A percentile compares a stretch with the other conserved stretches of the same genome.
phyloP scores from a whole-genome alignment of 2,329 filamentous ascomycete genomes.

The Emmonsia crescens region DNA sequence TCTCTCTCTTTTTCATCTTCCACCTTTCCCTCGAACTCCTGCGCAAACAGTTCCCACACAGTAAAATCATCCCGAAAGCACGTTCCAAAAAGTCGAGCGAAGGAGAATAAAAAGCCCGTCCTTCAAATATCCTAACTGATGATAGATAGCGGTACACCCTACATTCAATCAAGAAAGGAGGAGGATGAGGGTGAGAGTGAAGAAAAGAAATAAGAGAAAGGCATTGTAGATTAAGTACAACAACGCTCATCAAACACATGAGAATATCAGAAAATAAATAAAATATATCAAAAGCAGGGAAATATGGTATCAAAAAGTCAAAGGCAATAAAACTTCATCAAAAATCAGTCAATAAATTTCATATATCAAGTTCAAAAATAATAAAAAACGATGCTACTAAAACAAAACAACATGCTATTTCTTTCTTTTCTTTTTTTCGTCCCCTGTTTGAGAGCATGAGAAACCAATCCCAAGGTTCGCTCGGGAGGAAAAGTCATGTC shows the following conservation, averaged over 20 bases:
- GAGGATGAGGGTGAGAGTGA: neutral
- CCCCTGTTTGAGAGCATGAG: slow-evolving; percentile 24
- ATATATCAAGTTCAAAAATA: neutral
- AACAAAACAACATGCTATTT: neutral
- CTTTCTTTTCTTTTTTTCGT: neutral
- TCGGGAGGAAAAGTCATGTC: slow-evolving; percentile 37
- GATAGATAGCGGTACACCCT: neutral
- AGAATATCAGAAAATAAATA: neutral
- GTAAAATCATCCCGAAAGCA: neutral
- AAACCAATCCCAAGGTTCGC: slow-evolving; percentile 29
- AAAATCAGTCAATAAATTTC: neutral
- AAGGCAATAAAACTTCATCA: neutral
- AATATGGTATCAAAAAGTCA: neutral
- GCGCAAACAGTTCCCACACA: neutral
- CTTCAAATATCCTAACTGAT: neutral
- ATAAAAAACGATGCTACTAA: neutral
- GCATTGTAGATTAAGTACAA: too few relatives aligned
- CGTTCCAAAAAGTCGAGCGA: neutral
- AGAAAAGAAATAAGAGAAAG: too few relatives aligned
- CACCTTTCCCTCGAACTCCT: neutral
- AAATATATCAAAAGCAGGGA: neutral
- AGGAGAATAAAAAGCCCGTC: neutral
- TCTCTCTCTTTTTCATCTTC: too few relatives aligned
- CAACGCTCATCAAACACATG: neutral
- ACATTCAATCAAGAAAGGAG: neutral